Percentiles rank a stretch among this genome's conserved stretches.
Evolutionary conservation across 805 yeast genomes (phyloP).

Genomic region (Spathaspora sp.): DNA sequence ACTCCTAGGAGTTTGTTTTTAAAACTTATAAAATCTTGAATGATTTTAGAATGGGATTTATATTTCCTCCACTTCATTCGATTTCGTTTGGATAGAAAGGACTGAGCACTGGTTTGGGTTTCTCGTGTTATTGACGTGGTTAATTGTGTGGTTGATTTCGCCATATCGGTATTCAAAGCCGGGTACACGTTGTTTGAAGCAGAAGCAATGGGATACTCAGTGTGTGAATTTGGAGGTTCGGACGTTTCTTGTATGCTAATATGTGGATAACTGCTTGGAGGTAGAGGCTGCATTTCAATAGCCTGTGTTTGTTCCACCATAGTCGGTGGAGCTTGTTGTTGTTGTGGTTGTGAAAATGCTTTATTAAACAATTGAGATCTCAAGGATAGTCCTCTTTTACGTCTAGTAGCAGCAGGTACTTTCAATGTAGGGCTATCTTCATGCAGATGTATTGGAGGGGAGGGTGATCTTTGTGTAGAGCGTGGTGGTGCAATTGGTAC

Average conservation of each 20-base stretch:
- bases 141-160: slow-evolving; percentile 20
- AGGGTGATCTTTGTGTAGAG: background rate
- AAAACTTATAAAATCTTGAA: slow-evolving; percentile 13
- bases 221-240: background rate
- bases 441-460: background rate
- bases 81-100: slow-evolving; percentile 15
- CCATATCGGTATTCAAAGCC: background rate
- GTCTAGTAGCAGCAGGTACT: slow-evolving; percentile 15
- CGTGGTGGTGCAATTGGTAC: background rate
- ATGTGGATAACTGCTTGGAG: background rate
- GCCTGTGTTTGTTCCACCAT: background rate
- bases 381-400: slow-evolving; percentile 64
- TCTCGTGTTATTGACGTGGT: slow-evolving; percentile 12
- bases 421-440: background rate
- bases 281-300: slow-evolving; percentile 3
- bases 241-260: background rate
- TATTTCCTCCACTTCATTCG: slow-evolving; percentile 10
- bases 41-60: slow-evolving; percentile 11
- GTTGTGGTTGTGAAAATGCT: slow-evolving; percentile 11
- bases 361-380: slow-evolving; percentile 63
- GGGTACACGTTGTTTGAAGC: background rate
- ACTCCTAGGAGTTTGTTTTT: slow-evolving; percentile 44
- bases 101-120: slow-evolving; percentile 14
- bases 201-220: background rate
- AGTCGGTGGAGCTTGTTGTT: background rate